Evolutionary conservation across 306 rosid species (phyloP).

Genomic region (Castanospermum australe): DNA sequence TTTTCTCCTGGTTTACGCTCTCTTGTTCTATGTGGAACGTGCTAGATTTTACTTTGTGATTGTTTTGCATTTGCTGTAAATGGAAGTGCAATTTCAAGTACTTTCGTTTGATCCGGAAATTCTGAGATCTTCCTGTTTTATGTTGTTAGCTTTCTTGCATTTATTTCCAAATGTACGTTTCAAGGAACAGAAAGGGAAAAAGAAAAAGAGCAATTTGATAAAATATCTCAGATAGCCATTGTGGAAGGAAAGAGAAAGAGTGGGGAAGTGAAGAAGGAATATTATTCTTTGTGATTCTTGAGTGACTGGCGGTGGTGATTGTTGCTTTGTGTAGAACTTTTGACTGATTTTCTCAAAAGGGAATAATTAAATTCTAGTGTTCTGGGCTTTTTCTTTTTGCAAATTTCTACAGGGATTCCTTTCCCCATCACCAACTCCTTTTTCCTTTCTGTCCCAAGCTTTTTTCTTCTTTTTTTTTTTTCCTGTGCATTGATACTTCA

Average conservation of each 20-base stretch:
- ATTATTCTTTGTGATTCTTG: conserved; percentile 33
- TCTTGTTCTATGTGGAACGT: conserved; percentile 15
- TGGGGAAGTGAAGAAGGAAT: conserved; percentile 7
- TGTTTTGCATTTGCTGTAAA: neutral
- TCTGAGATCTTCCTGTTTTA: conserved; percentile 25
- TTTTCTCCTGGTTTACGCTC: neutral
- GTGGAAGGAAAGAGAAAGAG: conserved; percentile 36
- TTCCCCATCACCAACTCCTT: neutral
- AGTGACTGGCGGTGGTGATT: conserved; percentile 39
- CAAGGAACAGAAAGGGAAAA: neutral
- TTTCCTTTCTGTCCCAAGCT: conserved; percentile 14
- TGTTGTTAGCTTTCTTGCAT: conserved; percentile 26
- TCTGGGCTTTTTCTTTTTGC: conserved; percentile 20
- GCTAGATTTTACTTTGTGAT: neutral
- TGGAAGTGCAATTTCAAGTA: conserved; percentile 13
- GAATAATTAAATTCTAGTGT: conserved; percentile 37
- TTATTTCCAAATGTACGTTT: conserved; percentile 14
- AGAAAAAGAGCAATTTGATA: neutral
- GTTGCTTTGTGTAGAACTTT: conserved; percentile 35
- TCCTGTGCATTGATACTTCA: conserved; percentile 18
- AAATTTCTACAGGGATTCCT: conserved; percentile 27
- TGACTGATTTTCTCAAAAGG: conserved; percentile 38
- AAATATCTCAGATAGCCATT: conserved; percentile 21
- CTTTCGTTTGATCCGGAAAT: conserved; percentile 17
- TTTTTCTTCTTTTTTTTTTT: too few species aligned